A percentile compares a stretch with the other conserved stretches of the same genome.
phyloP scores from a whole-genome alignment of 2,329 filamentous ascomycete species.

The Aspergillus ibericus region DNA sequence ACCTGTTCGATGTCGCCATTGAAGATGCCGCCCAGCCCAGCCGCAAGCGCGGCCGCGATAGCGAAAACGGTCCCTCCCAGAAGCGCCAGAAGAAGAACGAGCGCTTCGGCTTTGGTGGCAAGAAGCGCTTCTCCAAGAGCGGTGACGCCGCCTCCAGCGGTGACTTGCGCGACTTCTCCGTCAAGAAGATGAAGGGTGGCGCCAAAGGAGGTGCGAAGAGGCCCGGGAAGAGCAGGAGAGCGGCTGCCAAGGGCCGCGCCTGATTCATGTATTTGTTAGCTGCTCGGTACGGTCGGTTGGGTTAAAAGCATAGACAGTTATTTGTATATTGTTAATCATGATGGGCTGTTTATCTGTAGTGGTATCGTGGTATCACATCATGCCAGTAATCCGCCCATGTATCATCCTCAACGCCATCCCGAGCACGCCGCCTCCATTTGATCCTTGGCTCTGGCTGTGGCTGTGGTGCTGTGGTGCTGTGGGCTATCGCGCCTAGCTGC shows the following conservation, averaged over 20 bases:
- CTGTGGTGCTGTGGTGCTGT: neutral
- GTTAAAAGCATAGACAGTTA: constrained; percentile 5
- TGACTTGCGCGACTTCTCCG: constrained; percentile 78
- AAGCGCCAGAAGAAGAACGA: constrained; percentile 94
- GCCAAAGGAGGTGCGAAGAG: constrained; percentile 48
- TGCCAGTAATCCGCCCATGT: neutral
- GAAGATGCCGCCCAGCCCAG: constrained; percentile 65
- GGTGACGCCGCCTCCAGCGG: constrained; percentile 80
- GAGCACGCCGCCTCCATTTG: too few species aligned
- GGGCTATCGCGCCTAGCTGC: neutral
- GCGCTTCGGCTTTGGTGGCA: constrained; percentile 94
- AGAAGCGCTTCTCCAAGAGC: constrained; percentile 89
- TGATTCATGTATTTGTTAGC: constrained; percentile 7
- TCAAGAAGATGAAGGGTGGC: constrained; percentile 76
- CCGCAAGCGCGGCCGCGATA: constrained; percentile 44
- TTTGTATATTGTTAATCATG: constrained; percentile 1
- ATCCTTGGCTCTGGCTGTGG: too few species aligned
- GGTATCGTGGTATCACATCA: neutral
- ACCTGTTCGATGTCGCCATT: constrained; percentile 88
- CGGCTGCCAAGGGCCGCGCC: constrained; percentile 33
- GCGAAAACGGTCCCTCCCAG: constrained; percentile 42
- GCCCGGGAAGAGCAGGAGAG: constrained; percentile 53
- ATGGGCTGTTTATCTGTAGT: constrained; percentile 1
- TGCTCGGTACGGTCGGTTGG: constrained; percentile 11
- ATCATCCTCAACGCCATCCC: neutral